Conservation (phyloP, 352 stramenopile species). For the Phytophthora boehmeriae region DNA sequence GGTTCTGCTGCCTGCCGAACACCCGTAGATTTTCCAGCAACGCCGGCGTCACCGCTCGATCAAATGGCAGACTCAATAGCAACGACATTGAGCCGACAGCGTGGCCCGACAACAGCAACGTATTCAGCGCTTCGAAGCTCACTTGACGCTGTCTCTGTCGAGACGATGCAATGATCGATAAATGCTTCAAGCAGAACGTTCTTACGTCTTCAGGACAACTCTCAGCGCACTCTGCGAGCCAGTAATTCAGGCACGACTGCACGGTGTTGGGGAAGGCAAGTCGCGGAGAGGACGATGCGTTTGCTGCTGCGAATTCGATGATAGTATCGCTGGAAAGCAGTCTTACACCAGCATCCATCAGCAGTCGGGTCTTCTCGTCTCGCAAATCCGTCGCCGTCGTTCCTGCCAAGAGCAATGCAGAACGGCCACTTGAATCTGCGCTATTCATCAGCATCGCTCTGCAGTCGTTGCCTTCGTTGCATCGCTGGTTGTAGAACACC, state of each 20-base stretch:
- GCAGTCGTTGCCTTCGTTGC: neutral
- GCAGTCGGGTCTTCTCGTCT: conserved; percentile 11
- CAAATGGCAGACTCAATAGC: neutral
- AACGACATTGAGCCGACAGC: neutral
- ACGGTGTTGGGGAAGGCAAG: conserved; percentile 8
- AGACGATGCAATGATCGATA: conserved; percentile 7
- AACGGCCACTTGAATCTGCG: conserved; percentile 7
- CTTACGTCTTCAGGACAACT: neutral
- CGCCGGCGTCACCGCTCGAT: neutral
- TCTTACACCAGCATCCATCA: conserved; percentile 10
- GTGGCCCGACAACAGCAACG: neutral
- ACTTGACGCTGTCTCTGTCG: neutral
- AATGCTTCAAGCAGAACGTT: conserved; percentile 9
- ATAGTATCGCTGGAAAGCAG: conserved; percentile 7
- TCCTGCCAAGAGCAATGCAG: conserved; percentile 17
- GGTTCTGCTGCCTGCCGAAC: neutral
- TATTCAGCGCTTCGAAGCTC: neutral
- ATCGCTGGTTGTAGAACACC: conserved; percentile 3
- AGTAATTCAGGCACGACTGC: conserved; percentile 12
- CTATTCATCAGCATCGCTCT: neutral
- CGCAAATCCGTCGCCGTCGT: conserved; percentile 7
- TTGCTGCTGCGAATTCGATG: neutral
- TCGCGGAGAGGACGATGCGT: neutral
- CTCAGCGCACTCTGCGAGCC: conserved; percentile 12
- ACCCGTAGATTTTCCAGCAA: neutral